Base-by-base conservation (phyloP, 768 basidiomycete species). In the Termitomyces sp. region DNA sequence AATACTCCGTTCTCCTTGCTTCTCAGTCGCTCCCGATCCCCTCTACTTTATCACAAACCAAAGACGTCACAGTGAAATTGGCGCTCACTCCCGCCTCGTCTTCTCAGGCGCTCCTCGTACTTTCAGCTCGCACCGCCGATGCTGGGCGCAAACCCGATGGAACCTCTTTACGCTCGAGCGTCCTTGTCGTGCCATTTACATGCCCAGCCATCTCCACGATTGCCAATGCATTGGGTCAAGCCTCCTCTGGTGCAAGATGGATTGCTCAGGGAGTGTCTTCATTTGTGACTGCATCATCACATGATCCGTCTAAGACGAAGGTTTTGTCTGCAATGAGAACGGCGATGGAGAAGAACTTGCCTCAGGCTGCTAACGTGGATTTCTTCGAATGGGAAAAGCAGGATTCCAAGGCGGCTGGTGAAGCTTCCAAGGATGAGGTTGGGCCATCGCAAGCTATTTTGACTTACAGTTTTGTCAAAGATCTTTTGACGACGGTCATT, bases 1-100 rank as follows among this genome's bases (percentile, higher is more conserved):
- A 83, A 57, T 89, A 84, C 60, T 81, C 81, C 17, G 80, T 87
- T 35, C 70, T 88, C 23, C 73, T 89, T n/a, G 72, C 83, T 2
- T 74, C 77, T 5, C 77, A 84, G 40, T 65, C 69, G 8, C 69
- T 86, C 42, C 67, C 83, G 1, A 65, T 83, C 14, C 83, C 87
- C 0, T 70, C 78, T 1, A 64, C 74, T 21, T 56, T 82, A 15
- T 62, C 71, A 0, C 55, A 66, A 49, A 65, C 67, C 2, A 63
- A 70, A 30, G 62, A 64, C 26, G 50, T 67, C 19, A 59, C 64
- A 17, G 67, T 80, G 42, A 45, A 59, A 4, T 60, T 76, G 12
- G 58, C 62, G 8, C 68, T 78, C 10, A 61, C 71, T 7, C 56
- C 64, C 5, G 69, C 77, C 28, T 62, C 72, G 6, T 59, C 68